Conservation (phyloP, 306 rosid genomes). For the Castanopsis chinensis region DNA sequence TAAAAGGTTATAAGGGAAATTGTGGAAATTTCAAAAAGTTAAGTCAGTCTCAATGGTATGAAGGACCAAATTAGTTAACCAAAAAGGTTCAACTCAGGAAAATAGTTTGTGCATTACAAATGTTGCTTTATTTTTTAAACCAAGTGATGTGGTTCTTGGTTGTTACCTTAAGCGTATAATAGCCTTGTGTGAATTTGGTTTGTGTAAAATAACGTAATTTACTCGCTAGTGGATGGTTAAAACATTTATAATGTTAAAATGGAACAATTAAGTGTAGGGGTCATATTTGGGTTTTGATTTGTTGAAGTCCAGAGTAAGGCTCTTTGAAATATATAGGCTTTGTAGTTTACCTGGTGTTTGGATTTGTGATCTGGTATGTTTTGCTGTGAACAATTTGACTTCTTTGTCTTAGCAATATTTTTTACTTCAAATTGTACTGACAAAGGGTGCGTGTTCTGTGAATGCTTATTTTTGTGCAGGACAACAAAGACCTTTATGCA, state of each 20-base stretch:
- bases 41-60: no score
- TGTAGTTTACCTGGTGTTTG: background rate
- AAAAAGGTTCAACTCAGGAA: background rate
- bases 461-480: conserved; percentile 46
- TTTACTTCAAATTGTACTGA: background rate
- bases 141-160: background rate
- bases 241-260: background rate
- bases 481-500: conserved; percentile 93
- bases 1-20: no score
- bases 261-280: background rate
- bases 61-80: no score
- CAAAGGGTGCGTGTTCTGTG: no score
- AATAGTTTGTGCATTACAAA: background rate
- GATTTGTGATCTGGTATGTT: background rate
- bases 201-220: background rate
- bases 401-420: background rate
- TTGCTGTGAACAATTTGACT: background rate
- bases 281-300: background rate
- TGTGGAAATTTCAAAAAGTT: no score
- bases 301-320: no score
- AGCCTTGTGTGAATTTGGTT: background rate
- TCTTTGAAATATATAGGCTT: background rate
- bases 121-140: background rate
- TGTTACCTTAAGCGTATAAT: background rate
- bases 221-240: background rate